Percentiles rank a stretch among this genome's conserved stretches.
phyloP scores from a whole-genome alignment of 2,329 filamentous ascomycete species.

The Delphinella strobiligena region DNA sequence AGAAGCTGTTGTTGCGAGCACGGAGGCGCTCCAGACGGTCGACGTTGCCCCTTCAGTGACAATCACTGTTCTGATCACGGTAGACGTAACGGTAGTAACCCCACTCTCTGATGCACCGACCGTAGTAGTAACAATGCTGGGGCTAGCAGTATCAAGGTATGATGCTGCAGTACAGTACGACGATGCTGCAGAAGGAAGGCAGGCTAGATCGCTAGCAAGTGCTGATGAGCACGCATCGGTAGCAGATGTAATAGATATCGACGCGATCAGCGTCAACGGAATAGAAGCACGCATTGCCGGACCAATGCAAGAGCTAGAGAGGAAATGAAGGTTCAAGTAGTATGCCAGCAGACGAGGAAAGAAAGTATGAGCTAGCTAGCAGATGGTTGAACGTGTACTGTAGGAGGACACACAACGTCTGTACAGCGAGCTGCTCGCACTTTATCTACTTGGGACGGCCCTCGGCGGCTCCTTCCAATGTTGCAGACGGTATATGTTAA shows the following conservation, averaged over 20 bases:
- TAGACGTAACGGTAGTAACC: neutral
- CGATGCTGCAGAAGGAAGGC: neutral
- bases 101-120: neutral
- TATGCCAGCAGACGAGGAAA: no score
- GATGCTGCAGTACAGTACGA: neutral
- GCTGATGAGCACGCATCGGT: neutral
- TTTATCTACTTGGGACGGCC: neutral
- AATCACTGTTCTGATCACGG: neutral
- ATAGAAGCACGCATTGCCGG: neutral
- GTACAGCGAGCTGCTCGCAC: neutral
- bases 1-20: constrained; percentile 9
- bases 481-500: no score
- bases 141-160: neutral
- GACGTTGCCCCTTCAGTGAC: constrained; percentile 5
- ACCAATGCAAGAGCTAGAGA: neutral
- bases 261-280: neutral
- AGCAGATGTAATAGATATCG: neutral
- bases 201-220: neutral
- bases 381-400: neutral
- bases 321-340: neutral
- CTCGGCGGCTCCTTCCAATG: no score
- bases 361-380: no score
- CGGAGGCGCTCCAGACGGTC: constrained; percentile 11
- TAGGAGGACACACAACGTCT: neutral
- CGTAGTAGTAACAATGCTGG: neutral